Base-by-base conservation (phyloP, 768 basidiomycete genomes). In the Russula compacta region DNA sequence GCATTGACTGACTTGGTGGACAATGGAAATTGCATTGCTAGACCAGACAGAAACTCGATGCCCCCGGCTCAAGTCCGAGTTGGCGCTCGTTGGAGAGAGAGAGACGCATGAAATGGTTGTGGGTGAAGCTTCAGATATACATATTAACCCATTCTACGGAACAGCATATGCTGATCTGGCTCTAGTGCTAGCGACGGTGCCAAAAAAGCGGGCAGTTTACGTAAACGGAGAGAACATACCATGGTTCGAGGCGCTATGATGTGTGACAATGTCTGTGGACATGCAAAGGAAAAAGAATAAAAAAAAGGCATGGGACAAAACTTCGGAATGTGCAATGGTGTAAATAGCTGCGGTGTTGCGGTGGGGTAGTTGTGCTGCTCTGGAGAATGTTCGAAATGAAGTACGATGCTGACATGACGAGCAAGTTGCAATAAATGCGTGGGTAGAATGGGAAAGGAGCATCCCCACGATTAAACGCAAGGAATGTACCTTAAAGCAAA, bases 391-490 rank as follows among this genome's bases (percentile, higher is more conserved):
- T 52, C 61, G 49, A 40, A 43, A 32, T 54, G 60, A 61, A 40
- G 44, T 63, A 56, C 57, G 51, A 63, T 58, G 61, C 29, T 58
- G 24, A 63, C 46, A 49, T 54, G 35, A 53, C 43, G 32, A 55
- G 21, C 38, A 36, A 48, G 40, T 58, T 62, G 61, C 46, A 56
- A 58, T 38, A 56, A 53, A 52, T 61, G 52, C 56, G 47, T 58
- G 40, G 61, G 32, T 62, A 19, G 39, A 53, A 44, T 46, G 32
- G 46, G 9, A 51, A 5, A 40, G 24, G 6, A 35, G n/a, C 46
- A 44, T 42, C 36, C 51, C 46, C 47, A 36, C 52, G 33, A 63
- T 63, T 63, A 63, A 51, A 58, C 49, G 61, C 21, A 49, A 58
- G 39, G 47, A 53, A 24, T 33, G 47, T 63, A 63, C 47, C 46